Percentiles rank a stretch among this genome's conserved stretches.
These are phyloP conservation scores for Rubus parviflorus DNA, from an alignment of 306 rosid species.

Conservation along the genomic window DNA sequence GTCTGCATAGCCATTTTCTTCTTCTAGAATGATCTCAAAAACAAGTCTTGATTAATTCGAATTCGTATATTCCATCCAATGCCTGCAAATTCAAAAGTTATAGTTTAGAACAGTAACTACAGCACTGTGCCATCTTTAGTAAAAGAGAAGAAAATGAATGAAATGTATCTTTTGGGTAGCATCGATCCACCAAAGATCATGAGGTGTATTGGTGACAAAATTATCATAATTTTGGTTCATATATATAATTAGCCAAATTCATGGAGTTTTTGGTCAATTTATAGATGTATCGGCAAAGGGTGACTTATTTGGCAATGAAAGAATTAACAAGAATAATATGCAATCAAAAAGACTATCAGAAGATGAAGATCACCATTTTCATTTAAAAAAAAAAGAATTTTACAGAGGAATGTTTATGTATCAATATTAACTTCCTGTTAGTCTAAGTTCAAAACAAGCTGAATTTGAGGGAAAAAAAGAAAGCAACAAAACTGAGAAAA, in stretches of 20 bases:
- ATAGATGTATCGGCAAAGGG: not conserved
- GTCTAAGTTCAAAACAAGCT: constrained; percentile 19
- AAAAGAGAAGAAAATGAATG: not conserved
- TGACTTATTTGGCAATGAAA: not conserved
- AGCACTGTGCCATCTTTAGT: not conserved
- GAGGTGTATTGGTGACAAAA: not conserved
- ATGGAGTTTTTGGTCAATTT: not conserved
- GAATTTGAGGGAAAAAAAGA: constrained; percentile 9
- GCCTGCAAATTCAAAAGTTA: constrained; percentile 32
- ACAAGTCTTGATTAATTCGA: constrained; percentile 9
- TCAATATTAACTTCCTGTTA: constrained; percentile 24
- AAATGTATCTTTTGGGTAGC: not conserved
- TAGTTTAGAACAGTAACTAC: not conserved
- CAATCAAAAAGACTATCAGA: not conserved
- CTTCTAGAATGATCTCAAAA: constrained; percentile 25
- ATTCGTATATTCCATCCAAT: constrained; percentile 6
- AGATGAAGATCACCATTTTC: not conserved
- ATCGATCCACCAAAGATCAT: not conserved
- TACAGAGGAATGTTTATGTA: not conserved
- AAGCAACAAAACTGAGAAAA: constrained; percentile 33
- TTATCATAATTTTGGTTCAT: not conserved
- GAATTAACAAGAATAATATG: not conserved
- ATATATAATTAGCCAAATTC: constrained; percentile 11
- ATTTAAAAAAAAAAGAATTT: not conserved
- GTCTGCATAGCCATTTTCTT: constrained; percentile 64